Percentiles rank a stretch among this genome's conserved stretches.
These are phyloP conservation scores for Terana coerulea DNA, from an alignment of 768 basidiomycete species.

Conservation along the genomic window DNA sequence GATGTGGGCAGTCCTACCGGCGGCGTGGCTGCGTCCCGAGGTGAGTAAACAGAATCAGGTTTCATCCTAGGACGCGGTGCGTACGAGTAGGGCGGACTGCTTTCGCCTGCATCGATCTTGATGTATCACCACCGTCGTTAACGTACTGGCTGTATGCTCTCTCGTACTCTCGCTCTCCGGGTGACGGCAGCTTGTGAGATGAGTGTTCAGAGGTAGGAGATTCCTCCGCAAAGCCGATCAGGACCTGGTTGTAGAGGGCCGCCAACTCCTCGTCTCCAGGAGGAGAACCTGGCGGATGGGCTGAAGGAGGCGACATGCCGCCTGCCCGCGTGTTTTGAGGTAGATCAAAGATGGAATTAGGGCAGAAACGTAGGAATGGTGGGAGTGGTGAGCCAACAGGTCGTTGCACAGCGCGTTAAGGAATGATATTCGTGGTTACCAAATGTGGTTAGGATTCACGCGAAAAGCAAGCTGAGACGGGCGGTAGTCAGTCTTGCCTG, in stretches of 20 bases:
- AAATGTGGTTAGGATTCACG: no score
- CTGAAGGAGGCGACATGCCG: slow-evolving; percentile 35
- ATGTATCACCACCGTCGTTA: slow-evolving; percentile 22
- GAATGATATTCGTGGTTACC: no score
- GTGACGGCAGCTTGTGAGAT: slow-evolving; percentile 16
- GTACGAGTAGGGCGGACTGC: slow-evolving; percentile 9
- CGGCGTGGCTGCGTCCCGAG: slow-evolving; percentile 14
- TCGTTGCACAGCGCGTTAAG: no score
- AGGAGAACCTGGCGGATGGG: slow-evolving; percentile 32
- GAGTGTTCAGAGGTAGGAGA: slow-evolving; percentile 25
- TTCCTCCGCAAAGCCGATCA: slow-evolving; percentile 61
- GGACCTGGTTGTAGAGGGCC: slow-evolving; percentile 71
- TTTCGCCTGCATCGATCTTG: slow-evolving; percentile 15
- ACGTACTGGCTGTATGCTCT: slow-evolving; percentile 20
- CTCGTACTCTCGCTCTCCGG: slow-evolving; percentile 22
- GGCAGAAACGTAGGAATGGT: no score
- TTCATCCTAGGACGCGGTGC: background rate
- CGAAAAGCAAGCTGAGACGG: no score
- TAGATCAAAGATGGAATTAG: slow-evolving; percentile 4
- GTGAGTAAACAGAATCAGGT: slow-evolving; percentile 7
- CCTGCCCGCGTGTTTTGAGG: slow-evolving; percentile 9
- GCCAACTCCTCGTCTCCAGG: slow-evolving; percentile 71
- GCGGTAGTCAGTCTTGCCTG: no score
- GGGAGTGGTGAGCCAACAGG: no score
- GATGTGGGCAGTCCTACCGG: slow-evolving; percentile 20